Conservation (phyloP, 176 grass and related monocot genomes). For the Ananas comosus region DNA sequence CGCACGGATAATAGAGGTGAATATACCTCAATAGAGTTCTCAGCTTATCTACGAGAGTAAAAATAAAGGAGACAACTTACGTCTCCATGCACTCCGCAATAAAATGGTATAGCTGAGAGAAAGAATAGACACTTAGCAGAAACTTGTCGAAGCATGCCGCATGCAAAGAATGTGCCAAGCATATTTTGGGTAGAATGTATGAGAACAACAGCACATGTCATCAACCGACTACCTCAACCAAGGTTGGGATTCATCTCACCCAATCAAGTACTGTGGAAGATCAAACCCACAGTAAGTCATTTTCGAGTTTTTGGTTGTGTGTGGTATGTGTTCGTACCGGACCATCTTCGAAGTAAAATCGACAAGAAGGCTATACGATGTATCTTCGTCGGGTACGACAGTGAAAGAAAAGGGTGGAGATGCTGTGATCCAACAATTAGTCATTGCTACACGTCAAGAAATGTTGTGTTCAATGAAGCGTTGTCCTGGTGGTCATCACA, state of each 20-base stretch:
- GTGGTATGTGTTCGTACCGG: background rate
- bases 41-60: background rate
- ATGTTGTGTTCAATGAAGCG: too few species aligned
- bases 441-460: too few species aligned
- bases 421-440: too few species aligned
- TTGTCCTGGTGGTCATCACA: too few species aligned
- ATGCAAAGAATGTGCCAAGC: slow-evolving; percentile 9
- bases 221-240: background rate
- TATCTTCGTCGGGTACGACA: too few species aligned
- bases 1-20: slow-evolving; percentile 9
- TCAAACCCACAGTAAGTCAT: too few species aligned
- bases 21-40: slow-evolving; percentile 18
- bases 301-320: too few species aligned
- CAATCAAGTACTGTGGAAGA: too few species aligned
- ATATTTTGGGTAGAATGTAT: slow-evolving; percentile 20
- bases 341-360: too few species aligned
- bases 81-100: slow-evolving; percentile 11
- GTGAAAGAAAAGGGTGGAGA: too few species aligned
- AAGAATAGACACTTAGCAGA: slow-evolving; percentile 13
- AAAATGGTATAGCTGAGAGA: slow-evolving; percentile 12
- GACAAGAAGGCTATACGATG: too few species aligned
- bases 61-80: slow-evolving; percentile 14
- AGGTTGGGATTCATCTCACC: too few species aligned
- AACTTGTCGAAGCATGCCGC: slow-evolving; percentile 12
- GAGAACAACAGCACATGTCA: slow-evolving; percentile 1